Base-by-base conservation (phyloP, 2,329 filamentous ascomycete genomes). In the Neoascochyta sp. region DNA sequence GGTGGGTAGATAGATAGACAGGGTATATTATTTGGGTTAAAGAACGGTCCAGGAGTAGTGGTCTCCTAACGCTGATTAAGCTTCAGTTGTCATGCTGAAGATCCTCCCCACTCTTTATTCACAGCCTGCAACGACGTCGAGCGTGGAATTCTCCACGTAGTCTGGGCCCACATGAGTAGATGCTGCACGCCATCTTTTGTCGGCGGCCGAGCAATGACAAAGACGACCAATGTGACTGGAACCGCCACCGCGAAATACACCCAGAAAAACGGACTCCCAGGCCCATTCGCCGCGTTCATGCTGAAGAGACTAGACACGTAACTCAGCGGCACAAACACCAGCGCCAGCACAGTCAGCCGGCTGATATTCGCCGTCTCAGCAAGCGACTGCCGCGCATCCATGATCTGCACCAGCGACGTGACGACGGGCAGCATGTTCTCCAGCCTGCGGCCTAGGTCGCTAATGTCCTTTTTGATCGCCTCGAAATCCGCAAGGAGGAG, bases 221-320 rank as follows among this genome's bases (percentile, higher is more conserved):
- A n/a, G n/a, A 45, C 39, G 2, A 41, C 3, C 3, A 26, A 9
- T 2, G 44, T 47, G 9, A 47, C 15, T 8, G 44, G 44, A 9
- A 43, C 16, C 5, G 44, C 38, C 8, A 47, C 38, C 2, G 27
- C 39, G 22, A 52, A 45, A 25, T 48, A 52, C 2, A 52, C 22
- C 47, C 47, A 52, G 23, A 53, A 50, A 2, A 19, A 11, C 6
- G n/a, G 5, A 7, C 30, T 29, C 1, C 43, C 42, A 3, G 44
- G 46, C 15, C 24, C 13, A 22, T 29, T 22, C 10, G 39, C 18
- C 1, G 18, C 15, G 23, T 32, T 43, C 49, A 54, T 53, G 24
- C 48, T 52, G 29, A 53, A 52, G 2, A 52, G 16, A 27, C 45
- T 43, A 1, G 46, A 36, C 0, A 47, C 26, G 27, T 35, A 52